Percentiles rank a stretch among this genome's conserved stretches.
Evolutionary conservation across 768 basidiomycete genomes (phyloP).

Genomic region (Podaxis sp.): DNA sequence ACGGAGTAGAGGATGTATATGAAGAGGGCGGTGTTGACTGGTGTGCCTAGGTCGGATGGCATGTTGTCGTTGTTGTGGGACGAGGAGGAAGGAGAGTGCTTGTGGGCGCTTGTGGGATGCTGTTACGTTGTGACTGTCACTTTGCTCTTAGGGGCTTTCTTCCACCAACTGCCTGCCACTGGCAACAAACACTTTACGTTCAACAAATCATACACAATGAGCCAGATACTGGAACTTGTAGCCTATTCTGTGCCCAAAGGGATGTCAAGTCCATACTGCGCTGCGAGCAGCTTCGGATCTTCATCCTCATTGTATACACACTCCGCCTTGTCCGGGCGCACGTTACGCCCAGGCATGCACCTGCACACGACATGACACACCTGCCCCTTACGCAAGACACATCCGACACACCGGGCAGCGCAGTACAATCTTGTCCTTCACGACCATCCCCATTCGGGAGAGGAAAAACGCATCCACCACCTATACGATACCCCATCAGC

Average conservation of each 20-base stretch:
- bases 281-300: constrained; percentile 20
- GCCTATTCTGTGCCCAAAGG: background rate
- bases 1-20: constrained; percentile 76
- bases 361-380: constrained; percentile 40
- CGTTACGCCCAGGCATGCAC: constrained; percentile 39
- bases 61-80: constrained; percentile 18
- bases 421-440: constrained; percentile 46
- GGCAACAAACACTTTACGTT: no score
- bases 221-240: no score
- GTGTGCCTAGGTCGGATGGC: constrained; percentile 58
- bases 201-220: no score
- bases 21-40: constrained; percentile 75
- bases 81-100: background rate
- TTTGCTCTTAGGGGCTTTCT: no score
- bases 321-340: background rate
- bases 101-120: no score
- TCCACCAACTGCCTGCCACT: no score
- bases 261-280: constrained; percentile 22
- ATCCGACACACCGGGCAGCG: constrained; percentile 41
- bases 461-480: constrained; percentile 43
- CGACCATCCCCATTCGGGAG: constrained; percentile 18
- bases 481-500: constrained; percentile 20
- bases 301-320: constrained; percentile 19
- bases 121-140: no score
- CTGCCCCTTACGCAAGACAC: constrained; percentile 41